Evolutionary conservation across 2,329 filamentous ascomycete genomes (phyloP), one percentile per base, ranked within the genome.

Genomic region (Fusarium phyllophilum): DNA sequence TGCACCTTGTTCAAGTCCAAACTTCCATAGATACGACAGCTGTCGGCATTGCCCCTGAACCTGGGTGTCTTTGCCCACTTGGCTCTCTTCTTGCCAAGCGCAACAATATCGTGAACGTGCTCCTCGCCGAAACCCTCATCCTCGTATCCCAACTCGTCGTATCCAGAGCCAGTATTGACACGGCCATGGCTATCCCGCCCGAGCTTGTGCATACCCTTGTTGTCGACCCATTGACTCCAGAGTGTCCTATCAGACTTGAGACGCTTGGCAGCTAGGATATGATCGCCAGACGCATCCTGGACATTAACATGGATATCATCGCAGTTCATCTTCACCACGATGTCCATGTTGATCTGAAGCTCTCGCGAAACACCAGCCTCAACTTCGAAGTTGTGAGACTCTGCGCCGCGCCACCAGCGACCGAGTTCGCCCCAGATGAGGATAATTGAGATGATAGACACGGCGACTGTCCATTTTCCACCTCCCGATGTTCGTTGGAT

Each of bases 1-100:
- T 98, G 96, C 49, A 99, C 96, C 85, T 97, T 97, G 83, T 99
- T 99, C 75, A 97, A 89, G 76, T 97, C 93, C 81, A 99, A 83
- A 78, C 91, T 97, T 39, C 96, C 96, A 82, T 90, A 99, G 72
- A 99, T 91, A 54, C 96, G 90, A 82, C 96, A 99, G 71, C 93
- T 93, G 81, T 97, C 93, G 22, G 87, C 83, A 29, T 79, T 77
- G 8, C 85, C 84, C 80, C 87, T 87, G 24, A 96, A 79, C 68
- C 85, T 87, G 4, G 95, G 95, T 5, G 94, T 96, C 87, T 93
- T 95, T 41, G 89, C 87, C 85, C 91, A 92, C 80, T 91, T 93
- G 48, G 90, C 88, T 79, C 88, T 89, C 81, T 86, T 88, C 73
- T 85, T 86, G 26, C 88, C 87, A 75, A 94, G 90, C 6, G 92